Conservation (phyloP, 2,329 filamentous ascomycete genomes). For the Sporothrix phasma region DNA sequence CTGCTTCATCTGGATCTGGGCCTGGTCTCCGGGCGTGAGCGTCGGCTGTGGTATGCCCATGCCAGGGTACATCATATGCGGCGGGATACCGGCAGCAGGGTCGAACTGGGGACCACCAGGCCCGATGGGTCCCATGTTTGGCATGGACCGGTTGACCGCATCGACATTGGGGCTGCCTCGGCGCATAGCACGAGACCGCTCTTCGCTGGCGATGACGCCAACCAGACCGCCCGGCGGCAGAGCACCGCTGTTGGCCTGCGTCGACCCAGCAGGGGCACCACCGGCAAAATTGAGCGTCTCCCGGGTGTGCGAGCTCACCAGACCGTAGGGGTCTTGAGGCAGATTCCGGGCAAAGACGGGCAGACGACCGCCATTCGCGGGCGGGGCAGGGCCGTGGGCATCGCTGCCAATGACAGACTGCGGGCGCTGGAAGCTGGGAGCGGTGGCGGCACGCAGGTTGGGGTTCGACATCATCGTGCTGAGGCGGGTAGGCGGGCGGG, state of each 20-base stretch:
- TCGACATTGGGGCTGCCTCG: constrained; percentile 67
- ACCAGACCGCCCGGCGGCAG: constrained; percentile 68
- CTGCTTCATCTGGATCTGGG: constrained; percentile 69
- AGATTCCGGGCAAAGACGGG: constrained; percentile 76
- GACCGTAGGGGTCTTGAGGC: constrained; percentile 73
- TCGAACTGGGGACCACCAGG: constrained; percentile 32
- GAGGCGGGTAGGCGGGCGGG: constrained; percentile 60
- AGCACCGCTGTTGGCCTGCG: constrained; percentile 21
- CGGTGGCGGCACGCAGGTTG: constrained; percentile 50
- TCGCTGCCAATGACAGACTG: constrained; percentile 49
- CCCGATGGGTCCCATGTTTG: constrained; percentile 19
- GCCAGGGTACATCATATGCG: constrained; percentile 40
- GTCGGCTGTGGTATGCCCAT: constrained; percentile 27
- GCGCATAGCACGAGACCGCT: constrained; percentile 66
- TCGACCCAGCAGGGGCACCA: constrained; percentile 28
- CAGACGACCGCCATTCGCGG: constrained; percentile 40
- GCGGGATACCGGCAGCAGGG: constrained; percentile 39
- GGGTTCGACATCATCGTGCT: constrained; percentile 58
- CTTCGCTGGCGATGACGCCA: constrained; percentile 78
- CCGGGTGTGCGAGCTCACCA: constrained; percentile 61
- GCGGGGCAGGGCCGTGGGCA: constrained; percentile 18
- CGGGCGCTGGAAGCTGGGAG: constrained; percentile 40
- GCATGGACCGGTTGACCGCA: constrained; percentile 30
- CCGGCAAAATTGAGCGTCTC: constrained; percentile 65
- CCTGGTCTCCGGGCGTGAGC: constrained; percentile 56